Conservation (phyloP, 768 basidiomycete genomes). For the Lentinula boryana region DNA sequence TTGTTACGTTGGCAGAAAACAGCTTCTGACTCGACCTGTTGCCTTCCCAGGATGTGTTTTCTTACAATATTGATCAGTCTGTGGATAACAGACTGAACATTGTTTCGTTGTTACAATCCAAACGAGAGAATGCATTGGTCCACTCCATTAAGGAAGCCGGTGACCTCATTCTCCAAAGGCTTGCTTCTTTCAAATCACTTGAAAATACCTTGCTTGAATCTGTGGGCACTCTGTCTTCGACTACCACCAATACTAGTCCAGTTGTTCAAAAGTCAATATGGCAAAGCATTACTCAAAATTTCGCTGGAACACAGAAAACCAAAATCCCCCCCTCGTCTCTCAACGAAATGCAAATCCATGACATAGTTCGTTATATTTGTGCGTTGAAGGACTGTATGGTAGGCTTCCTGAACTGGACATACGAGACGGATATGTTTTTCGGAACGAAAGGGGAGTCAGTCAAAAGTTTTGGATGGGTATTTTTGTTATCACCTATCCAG, state of each 20-base stretch:
- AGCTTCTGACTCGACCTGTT: conserved; percentile 1
- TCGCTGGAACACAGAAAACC: background rate
- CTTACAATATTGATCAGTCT: conserved; percentile 43
- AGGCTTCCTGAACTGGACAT: conserved; percentile 59
- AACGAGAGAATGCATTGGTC: conserved; percentile 39
- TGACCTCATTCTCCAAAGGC: background rate
- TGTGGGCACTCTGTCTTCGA: background rate
- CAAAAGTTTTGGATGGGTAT: conserved; percentile 58
- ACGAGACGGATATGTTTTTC: conserved; percentile 58
- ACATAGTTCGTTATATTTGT: conserved; percentile 29
- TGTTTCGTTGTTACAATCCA: conserved; percentile 41
- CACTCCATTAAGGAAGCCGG: conserved; percentile 26
- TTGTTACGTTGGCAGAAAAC: background rate
- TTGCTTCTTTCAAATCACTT: background rate
- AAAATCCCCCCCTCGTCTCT: background rate
- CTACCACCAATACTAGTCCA: background rate
- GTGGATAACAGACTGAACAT: conserved; percentile 35
- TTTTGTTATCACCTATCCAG: conserved; percentile 20
- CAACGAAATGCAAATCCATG: background rate
- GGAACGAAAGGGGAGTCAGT: conserved; percentile 53
- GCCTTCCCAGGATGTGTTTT: conserved; percentile 46
- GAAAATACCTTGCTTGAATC: background rate
- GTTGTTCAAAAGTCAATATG: background rate
- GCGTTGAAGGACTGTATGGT: conserved; percentile 50
- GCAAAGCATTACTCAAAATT: background rate